Conservation (phyloP, 2,329 filamentous ascomycete species). For the Curvularia verruculosa region DNA sequence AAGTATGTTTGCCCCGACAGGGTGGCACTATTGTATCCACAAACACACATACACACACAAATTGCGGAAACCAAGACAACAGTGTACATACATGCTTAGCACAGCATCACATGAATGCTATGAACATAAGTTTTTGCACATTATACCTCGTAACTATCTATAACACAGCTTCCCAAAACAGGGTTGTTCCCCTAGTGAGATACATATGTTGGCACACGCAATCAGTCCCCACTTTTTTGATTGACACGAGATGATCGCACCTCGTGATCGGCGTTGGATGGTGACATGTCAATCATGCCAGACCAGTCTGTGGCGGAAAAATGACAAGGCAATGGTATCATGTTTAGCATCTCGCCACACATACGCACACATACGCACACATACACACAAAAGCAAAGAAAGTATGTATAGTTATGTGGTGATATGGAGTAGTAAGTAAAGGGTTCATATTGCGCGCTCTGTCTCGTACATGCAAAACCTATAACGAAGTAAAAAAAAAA, state of each 20-base stretch:
- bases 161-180: background rate
- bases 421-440: too few species aligned
- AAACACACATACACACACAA: too few species aligned
- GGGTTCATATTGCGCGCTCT: background rate
- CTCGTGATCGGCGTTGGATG: background rate
- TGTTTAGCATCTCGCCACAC: background rate
- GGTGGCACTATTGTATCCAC: background rate
- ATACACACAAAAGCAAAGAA: background rate
- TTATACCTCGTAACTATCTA: too few species aligned
- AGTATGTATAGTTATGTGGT: background rate
- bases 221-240: background rate
- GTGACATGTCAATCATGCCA: conserved; percentile 1
- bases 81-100: background rate
- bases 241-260: background rate
- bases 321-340: background rate
- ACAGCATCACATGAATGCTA: conserved; percentile 5
- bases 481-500: background rate
- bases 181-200: background rate
- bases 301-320: background rate
- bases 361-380: background rate
- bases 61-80: conserved; percentile 4
- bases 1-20: background rate
- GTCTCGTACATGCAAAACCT: background rate
- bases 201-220: background rate
- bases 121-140: background rate